Conservation (phyloP, 2,329 filamentous ascomycete genomes). For the Aspergillus pseudotamarii region DNA sequence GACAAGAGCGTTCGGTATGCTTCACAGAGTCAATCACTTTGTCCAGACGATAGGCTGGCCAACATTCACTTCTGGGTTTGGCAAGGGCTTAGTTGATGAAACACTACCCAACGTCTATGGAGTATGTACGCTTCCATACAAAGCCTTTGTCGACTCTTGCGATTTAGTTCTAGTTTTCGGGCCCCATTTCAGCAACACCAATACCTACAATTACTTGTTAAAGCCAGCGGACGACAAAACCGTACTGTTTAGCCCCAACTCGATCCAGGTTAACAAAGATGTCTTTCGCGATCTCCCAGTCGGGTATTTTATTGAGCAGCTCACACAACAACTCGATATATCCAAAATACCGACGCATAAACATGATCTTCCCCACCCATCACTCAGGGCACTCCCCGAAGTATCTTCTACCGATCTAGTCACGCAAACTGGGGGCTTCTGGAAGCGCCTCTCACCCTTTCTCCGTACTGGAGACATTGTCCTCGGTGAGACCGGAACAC, state of each 20-base stretch:
- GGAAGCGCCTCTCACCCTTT: background rate
- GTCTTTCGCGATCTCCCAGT: background rate
- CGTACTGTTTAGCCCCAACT: background rate
- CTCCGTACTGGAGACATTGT: background rate
- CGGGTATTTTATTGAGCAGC: background rate
- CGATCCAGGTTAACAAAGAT: background rate
- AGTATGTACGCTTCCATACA: background rate
- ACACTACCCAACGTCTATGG: background rate
- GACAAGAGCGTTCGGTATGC: background rate
- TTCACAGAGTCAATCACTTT: background rate
- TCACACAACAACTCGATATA: background rate
- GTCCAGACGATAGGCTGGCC: background rate
- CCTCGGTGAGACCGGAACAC: background rate
- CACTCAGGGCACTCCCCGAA: background rate
- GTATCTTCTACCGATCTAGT: background rate
- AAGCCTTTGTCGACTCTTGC: background rate
- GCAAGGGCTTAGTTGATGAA: background rate
- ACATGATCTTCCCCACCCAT: background rate
- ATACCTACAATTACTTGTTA: background rate
- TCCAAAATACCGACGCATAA: background rate
- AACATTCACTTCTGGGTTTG: background rate
- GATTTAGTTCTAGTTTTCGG: background rate
- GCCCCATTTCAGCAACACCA: background rate
- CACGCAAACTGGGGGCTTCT: background rate
- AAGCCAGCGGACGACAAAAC: background rate